Evolutionary conservation across 495 filamentous ascomycete species (phyloP), one percentile per base, ranked within the genome.

Genomic region (Penicillium longicatenatum): DNA sequence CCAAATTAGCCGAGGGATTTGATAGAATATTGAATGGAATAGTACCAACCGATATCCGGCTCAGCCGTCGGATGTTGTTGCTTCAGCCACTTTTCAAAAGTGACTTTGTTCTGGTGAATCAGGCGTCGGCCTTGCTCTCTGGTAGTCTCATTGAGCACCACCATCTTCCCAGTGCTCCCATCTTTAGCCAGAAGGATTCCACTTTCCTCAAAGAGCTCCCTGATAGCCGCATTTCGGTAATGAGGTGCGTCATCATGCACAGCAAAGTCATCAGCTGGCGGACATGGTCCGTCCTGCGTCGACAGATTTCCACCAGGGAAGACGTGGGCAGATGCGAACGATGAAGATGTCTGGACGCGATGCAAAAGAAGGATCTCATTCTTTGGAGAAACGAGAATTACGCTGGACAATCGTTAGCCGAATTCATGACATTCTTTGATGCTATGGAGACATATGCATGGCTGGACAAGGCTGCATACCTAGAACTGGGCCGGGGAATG

Each of bases 181-280:
- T 77, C 70, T 44, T 81, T 84, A 0, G 90, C 91, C 2, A 98
- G 80, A 16, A 98, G 72, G 41, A 98, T 90, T 0, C 94, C 94
- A 60, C 89, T 92, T 71, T 98, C 94, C 67, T 98, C 94, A 66
- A 98, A 97, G 2, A 91, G 89, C 75, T 98, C 93, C 3, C 93
- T 80, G 52, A 98, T 85, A 0, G 93, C 94, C 21, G 85, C 92
- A 14, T 88, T 70, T 11, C 92, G 77, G 62, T 96, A 97, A 7
- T 80, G 79, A 17, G 74, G 66, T 4, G 82, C 82, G 67, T 96
- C 91, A 7, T 79, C 67, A 68, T 95, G 90, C 12, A 85, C 67
- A n/a, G 69, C 68, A 0, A 64, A 59, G 35, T 79, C 75, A 7
- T 64, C 65, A 0, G 77, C 66, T 0, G 70, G 64, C 6, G 85